These are phyloP conservation scores for Cucumis cinereus DNA, from an alignment of 306 rosid genomes.

Conservation along the genomic window DNA sequence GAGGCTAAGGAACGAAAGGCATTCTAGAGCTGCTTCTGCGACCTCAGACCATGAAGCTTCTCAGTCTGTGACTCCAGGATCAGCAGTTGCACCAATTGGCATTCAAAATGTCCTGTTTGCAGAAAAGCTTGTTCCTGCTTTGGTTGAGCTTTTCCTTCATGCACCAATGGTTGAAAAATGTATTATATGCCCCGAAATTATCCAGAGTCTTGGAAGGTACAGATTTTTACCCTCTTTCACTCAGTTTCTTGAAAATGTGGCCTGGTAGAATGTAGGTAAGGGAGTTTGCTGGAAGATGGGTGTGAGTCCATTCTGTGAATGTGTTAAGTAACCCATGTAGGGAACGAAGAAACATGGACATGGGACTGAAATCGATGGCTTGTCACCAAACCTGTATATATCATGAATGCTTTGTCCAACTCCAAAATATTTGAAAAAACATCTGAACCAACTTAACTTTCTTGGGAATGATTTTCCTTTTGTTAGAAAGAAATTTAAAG, in stretches of 20 bases:
- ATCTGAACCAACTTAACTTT: neutral
- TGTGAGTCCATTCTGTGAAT: neutral
- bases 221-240: slow-evolving; percentile 14
- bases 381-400: neutral
- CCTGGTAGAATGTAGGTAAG: neutral
- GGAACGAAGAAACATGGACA: neutral
- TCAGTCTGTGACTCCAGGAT: slow-evolving; percentile 36
- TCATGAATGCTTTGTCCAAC: neutral
- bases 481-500: neutral
- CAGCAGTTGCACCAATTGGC: slow-evolving; percentile 31
- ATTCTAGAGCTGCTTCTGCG: slow-evolving; percentile 42
- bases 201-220: slow-evolving; percentile 94
- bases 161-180: slow-evolving; percentile 68
- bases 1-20: slow-evolving; percentile 23
- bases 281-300: neutral
- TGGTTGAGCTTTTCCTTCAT: slow-evolving; percentile 74
- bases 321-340: neutral
- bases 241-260: neutral
- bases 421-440: neutral
- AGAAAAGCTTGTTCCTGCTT: slow-evolving; percentile 76
- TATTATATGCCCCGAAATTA: slow-evolving; percentile 74
- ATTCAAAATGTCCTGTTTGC: slow-evolving; percentile 61
- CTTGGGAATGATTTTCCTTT: neutral
- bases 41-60: slow-evolving; percentile 29
- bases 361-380: neutral